Conservation (phyloP, 2,329 filamentous ascomycete species). For the Aspergillus sp. region DNA sequence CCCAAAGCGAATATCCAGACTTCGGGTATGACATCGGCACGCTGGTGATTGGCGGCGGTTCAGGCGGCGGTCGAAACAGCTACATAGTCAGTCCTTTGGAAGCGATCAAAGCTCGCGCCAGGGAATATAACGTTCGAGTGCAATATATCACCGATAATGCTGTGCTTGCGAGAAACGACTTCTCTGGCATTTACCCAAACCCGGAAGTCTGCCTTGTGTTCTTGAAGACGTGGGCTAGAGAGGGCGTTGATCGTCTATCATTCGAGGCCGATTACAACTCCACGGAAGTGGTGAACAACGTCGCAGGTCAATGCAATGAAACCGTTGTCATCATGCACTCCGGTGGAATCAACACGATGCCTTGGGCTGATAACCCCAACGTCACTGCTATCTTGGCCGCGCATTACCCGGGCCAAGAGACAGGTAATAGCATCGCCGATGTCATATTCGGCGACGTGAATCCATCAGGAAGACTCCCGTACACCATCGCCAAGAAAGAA, state of each 20-base stretch:
- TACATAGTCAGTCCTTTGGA: neutral
- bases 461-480: slow-evolving; percentile 73
- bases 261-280: slow-evolving; percentile 72
- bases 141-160: slow-evolving; percentile 26
- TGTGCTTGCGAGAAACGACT: slow-evolving; percentile 5
- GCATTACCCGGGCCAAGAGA: slow-evolving; percentile 79
- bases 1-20: neutral
- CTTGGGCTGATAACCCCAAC: slow-evolving; percentile 71
- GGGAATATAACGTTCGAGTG: neutral
- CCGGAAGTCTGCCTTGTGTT: slow-evolving; percentile 68
- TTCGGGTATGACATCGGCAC: slow-evolving; percentile 1
- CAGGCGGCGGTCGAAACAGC: neutral
- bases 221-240: slow-evolving; percentile 75
- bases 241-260: slow-evolving; percentile 66
- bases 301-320: slow-evolving; percentile 71
- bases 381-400: slow-evolving; percentile 83
- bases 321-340: slow-evolving; percentile 85
- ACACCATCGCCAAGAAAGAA: slow-evolving; percentile 71
- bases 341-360: slow-evolving; percentile 63
- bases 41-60: slow-evolving; percentile 11
- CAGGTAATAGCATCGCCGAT: slow-evolving; percentile 74
- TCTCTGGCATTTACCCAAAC: slow-evolving; percentile 22
- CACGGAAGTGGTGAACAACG: slow-evolving; percentile 79
- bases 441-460: slow-evolving; percentile 81
- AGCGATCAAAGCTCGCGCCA: neutral